phyloP scores from a whole-genome alignment of 208 protist genomes.

The Porcisia hertigi region DNA sequence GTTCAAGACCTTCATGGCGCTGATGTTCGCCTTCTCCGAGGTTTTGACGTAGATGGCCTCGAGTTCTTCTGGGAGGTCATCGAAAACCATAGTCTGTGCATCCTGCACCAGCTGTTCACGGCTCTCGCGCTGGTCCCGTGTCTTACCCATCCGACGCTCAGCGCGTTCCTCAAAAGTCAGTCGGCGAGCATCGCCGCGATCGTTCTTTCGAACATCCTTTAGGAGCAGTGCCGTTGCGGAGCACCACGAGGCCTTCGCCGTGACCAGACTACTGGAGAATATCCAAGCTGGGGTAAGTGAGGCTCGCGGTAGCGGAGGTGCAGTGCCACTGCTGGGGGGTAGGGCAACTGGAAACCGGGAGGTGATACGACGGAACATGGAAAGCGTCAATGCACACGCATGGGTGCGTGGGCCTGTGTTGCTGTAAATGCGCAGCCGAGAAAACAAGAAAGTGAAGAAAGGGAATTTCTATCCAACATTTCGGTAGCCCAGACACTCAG shows the following conservation, averaged over 20 bases:
- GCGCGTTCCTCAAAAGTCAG: conserved; percentile 86
- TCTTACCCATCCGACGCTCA: conserved; percentile 77
- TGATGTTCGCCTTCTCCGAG: conserved; percentile 76
- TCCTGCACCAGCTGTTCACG: conserved; percentile 74
- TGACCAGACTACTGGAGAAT: neutral
- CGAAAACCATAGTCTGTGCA: conserved; percentile 59
- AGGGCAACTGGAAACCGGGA: neutral
- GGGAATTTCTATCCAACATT: neutral
- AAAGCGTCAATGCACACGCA: neutral
- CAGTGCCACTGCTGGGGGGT: neutral
- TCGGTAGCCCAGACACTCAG: neutral
- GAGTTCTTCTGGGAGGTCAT: conserved; percentile 81
- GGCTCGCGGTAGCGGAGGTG: neutral
- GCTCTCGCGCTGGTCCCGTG: conserved; percentile 52
- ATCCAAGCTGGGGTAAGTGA: neutral
- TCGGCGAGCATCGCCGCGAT: conserved; percentile 72
- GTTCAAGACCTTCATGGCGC: conserved; percentile 86
- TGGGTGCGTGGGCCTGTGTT: neutral
- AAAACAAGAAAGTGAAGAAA: neutral
- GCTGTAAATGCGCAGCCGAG: neutral
- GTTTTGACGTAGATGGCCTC: conserved; percentile 58
- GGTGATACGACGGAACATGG: neutral
- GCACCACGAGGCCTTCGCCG: conserved; percentile 5
- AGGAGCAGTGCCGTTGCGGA: conserved; percentile 19
- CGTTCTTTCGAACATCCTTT: conserved; percentile 72